Base-by-base conservation (phyloP, 768 basidiomycete species). In the Suillus plorans region DNA sequence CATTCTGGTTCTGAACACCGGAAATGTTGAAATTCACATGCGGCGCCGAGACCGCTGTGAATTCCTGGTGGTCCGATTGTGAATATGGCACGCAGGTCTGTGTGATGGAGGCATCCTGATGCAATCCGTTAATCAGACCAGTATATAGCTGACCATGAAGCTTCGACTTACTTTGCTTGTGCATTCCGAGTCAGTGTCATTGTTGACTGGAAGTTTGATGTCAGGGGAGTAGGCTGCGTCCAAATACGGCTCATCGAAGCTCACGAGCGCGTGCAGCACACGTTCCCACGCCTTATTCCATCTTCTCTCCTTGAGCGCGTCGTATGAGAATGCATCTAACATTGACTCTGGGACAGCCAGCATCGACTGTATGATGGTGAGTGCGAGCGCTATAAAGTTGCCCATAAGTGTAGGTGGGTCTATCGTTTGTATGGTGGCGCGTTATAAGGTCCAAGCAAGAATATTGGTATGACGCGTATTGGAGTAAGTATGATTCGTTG, bases 211-310 rank as follows among this genome's bases (percentile, higher is more conserved):
- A n/a, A n/a, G 39, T 28, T 59, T 59, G 57, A 5, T 53, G 52
- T 53, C 28, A 55, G 20, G 53, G 12, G 22, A 28, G 41, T 28
- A 58, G 52, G 12, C 39, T 20, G 25, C 16, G 18, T n/a, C 53
- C 34, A n/a, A 55, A 55, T 36, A 31, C 6, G 58, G 39, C 1
- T 59, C 25, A 28, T 59, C 25, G 58, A 58, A 58, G 22, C 9
- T 25, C 22, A 4, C 10, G n/a, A 59, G 25, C 25, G 58, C 41
- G 18, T 42, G 20, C 7, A 59, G 36, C 18, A 42, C 4, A 28
- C 41, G 25, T 3, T 59, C 58, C 58, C 58, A 59, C 58, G 58
- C 58, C 6, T 42, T 39, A 20, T 13, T 42, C 58, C 58, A 59
- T 42, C 58, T 42, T 20, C 58, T 16, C 39, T 20, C 41, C 25